phyloP scores from a whole-genome alignment of 75 land plant genomes.

The Picea sitchensis region DNA sequence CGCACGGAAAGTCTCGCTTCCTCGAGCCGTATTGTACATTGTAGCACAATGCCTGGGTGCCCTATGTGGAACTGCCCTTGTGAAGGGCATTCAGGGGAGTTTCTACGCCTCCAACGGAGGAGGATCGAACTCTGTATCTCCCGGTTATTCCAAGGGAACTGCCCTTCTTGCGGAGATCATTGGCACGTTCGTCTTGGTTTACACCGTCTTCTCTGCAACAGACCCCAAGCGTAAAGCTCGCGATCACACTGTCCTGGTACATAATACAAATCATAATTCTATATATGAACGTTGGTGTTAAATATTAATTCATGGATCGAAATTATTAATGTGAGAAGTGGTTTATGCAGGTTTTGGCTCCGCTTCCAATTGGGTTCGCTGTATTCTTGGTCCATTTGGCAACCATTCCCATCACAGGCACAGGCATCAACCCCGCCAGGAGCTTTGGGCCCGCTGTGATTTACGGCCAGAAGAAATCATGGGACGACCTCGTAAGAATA shows the following conservation, averaged over 20 bases:
- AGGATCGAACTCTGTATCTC: slow-evolving; percentile 44
- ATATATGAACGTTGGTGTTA: neutral
- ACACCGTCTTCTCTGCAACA: slow-evolving; percentile 73
- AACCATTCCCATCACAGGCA: slow-evolving; percentile 53
- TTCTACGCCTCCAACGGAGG: slow-evolving; percentile 38
- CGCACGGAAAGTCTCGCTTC: slow-evolving; percentile 56
- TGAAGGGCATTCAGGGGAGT: slow-evolving; percentile 37
- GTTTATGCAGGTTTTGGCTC: slow-evolving; percentile 33
- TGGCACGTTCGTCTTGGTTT: slow-evolving; percentile 57
- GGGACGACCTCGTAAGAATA: slow-evolving; percentile 1
- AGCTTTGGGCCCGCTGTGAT: slow-evolving; percentile 52
- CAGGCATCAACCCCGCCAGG: slow-evolving; percentile 54
- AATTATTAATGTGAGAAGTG: neutral
- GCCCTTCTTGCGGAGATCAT: slow-evolving; percentile 64
- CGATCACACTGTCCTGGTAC: slow-evolving; percentile 69
- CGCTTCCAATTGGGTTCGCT: slow-evolving; percentile 57
- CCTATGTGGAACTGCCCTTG: slow-evolving; percentile 54
- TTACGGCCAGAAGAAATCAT: slow-evolving; percentile 18
- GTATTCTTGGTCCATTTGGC: slow-evolving; percentile 58
- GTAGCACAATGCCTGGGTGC: slow-evolving; percentile 55
- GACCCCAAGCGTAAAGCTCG: slow-evolving; percentile 68
- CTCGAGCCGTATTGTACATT: slow-evolving; percentile 46
- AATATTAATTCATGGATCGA: neutral
- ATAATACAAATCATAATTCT: neutral
- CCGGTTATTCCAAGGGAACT: slow-evolving; percentile 34